Evolutionary conservation across 768 basidiomycete species (phyloP).

Genomic region (Leucosporidium creatinivorum): DNA sequence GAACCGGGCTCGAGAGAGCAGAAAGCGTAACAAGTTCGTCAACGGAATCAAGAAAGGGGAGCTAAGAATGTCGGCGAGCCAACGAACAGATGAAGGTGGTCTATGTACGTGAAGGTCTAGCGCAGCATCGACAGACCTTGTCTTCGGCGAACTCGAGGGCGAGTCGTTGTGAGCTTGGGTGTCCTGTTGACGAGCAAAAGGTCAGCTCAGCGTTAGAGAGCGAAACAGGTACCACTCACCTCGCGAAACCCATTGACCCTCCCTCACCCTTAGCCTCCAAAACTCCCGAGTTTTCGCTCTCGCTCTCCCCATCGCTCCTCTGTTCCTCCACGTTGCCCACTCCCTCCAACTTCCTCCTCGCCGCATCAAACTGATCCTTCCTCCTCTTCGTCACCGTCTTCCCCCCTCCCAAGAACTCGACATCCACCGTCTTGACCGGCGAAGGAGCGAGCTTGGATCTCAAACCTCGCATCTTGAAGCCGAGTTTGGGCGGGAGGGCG

Average conservation of each 20-base stretch:
- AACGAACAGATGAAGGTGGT: too few relatives aligned
- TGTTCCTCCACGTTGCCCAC: slow-evolving; percentile 16
- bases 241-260: not conserved
- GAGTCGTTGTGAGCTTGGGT: not conserved
- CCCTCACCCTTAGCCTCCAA: slow-evolving; percentile 21
- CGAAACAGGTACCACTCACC: too few relatives aligned
- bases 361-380: slow-evolving; percentile 21
- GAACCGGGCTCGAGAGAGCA: too few relatives aligned
- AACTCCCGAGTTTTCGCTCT: slow-evolving; percentile 25
- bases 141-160: slow-evolving; percentile 11
- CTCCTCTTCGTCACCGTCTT: slow-evolving; percentile 5
- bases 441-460: not conserved
- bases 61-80: too few relatives aligned
- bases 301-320: slow-evolving; percentile 23
- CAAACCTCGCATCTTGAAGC: slow-evolving; percentile 2
- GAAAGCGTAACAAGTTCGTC: too few relatives aligned
- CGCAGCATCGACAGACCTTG: slow-evolving; percentile 5
- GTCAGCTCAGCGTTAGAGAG: too few relatives aligned
- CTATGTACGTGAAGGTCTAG: not conserved
- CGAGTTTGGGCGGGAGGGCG: slow-evolving; percentile 23
- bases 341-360: slow-evolving; percentile 23
- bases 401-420: slow-evolving; percentile 8
- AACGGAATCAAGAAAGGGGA: too few relatives aligned
- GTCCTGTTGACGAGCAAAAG: not conserved
- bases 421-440: slow-evolving; percentile 16